These are phyloP conservation scores for Platismatia glauca DNA, from an alignment of 495 filamentous ascomycete species.

Conservation along the genomic window DNA sequence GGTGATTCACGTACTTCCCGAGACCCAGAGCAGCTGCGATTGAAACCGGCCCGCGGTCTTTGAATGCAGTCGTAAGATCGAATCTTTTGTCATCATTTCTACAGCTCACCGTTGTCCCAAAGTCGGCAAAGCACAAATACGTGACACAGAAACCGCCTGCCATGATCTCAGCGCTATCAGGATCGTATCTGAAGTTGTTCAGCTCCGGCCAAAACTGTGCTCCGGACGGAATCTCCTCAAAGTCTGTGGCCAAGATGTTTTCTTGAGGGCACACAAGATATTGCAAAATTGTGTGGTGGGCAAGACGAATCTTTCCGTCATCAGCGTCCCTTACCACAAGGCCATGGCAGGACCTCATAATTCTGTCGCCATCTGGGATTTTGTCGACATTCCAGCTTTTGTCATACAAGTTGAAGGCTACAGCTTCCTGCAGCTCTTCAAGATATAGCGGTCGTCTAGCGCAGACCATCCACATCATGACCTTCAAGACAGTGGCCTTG, in stretches of 20 bases:
- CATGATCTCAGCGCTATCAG: neutral
- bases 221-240: neutral
- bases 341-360: conserved; percentile 30
- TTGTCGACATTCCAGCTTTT: conserved; percentile 22
- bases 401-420: conserved; percentile 28
- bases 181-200: neutral
- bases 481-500: neutral
- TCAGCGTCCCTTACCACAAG: conserved; percentile 26
- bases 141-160: neutral
- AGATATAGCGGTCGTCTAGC: conserved; percentile 26
- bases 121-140: neutral
- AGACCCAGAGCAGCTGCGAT: conserved; percentile 11
- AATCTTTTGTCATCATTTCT: neutral
- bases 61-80: conserved; percentile 3
- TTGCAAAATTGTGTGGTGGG: conserved; percentile 29
- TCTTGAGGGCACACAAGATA: conserved; percentile 23
- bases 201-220: neutral
- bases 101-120: neutral
- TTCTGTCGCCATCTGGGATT: conserved; percentile 24
- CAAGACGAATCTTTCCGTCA: conserved; percentile 28
- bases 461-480: conserved; percentile 27
- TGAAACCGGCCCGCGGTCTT: conserved; percentile 5
- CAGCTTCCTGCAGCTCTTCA: conserved; percentile 31
- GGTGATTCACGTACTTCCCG: neutral
- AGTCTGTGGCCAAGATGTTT: neutral